Evolutionary conservation across 768 basidiomycete genomes (phyloP).

Genomic region (Polyporus arcularius): DNA sequence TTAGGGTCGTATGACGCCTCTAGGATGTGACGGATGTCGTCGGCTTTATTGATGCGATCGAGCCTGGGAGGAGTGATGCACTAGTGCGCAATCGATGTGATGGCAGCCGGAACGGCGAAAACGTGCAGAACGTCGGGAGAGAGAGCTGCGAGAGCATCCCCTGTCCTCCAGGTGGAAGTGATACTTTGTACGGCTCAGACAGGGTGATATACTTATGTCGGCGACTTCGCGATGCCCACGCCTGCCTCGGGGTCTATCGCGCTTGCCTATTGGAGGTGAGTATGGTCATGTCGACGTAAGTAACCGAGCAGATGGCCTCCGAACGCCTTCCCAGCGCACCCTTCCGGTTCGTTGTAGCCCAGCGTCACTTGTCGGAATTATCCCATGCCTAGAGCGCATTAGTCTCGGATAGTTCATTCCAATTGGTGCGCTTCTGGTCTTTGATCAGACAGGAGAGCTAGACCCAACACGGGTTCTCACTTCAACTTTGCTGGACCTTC

Average conservation of each 20-base stretch:
- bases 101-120: not conserved
- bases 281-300: conserved; percentile 21
- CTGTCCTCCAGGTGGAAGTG: not conserved
- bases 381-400: conserved; percentile 13
- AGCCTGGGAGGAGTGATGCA: conserved; percentile 1
- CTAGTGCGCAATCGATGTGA: conserved; percentile 18
- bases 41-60: conserved; percentile 6
- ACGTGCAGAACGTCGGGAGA: not conserved
- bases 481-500: conserved; percentile 4
- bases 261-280: conserved; percentile 12
- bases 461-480: conserved; percentile 1
- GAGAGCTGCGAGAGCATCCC: not conserved
- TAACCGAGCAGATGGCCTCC: conserved; percentile 6
- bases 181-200: no score
- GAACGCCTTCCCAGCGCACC: not conserved
- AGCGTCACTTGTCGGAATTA: not conserved
- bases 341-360: conserved; percentile 1
- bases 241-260: conserved; percentile 6
- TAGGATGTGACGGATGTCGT: not conserved
- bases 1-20: conserved; percentile 5
- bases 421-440: not conserved
- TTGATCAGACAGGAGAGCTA: conserved; percentile 8
- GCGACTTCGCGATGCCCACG: not conserved
- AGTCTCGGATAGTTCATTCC: not conserved
- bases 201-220: no score